These are phyloP conservation scores for Cystobasidium sp. DNA, from an alignment of 1,284 basidiomycete species.

Conservation along the genomic window DNA sequence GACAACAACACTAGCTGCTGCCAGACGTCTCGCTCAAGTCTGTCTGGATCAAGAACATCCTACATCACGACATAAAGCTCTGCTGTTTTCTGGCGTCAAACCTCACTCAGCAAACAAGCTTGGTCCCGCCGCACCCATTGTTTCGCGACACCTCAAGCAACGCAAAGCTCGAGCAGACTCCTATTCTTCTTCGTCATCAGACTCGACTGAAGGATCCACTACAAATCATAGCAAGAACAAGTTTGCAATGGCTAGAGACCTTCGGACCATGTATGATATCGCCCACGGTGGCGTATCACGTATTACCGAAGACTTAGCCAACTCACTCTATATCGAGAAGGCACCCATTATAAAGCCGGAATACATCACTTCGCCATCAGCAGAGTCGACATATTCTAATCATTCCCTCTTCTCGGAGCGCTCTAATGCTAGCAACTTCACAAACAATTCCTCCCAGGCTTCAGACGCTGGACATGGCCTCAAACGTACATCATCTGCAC, in stretches of 20 bases:
- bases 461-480: not conserved
- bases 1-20: conserved; percentile 5
- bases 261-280: not conserved
- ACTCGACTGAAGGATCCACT: not conserved
- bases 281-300: not conserved
- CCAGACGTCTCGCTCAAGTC: conserved; percentile 13
- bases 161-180: conserved; percentile 25
- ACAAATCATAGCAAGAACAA: not conserved
- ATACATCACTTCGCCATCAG: conserved; percentile 11
- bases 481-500: not conserved
- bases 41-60: conserved; percentile 1
- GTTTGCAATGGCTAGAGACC: not conserved
- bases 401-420: conserved; percentile 35
- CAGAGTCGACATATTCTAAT: conserved; percentile 29
- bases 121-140: not conserved
- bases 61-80: conserved; percentile 5
- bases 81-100: not conserved
- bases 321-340: conserved; percentile 16
- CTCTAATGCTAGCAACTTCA: conserved; percentile 7
- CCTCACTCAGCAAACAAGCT: too few relatives aligned
- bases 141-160: conserved; percentile 15
- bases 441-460: not conserved
- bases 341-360: not conserved
- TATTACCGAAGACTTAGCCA: conserved; percentile 5
- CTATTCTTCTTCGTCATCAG: conserved; percentile 7